Percentiles rank a stretch among this genome's conserved stretches.
phyloP scores from a whole-genome alignment of 257 asterid genomes.

The Linaria vulgaris region DNA sequence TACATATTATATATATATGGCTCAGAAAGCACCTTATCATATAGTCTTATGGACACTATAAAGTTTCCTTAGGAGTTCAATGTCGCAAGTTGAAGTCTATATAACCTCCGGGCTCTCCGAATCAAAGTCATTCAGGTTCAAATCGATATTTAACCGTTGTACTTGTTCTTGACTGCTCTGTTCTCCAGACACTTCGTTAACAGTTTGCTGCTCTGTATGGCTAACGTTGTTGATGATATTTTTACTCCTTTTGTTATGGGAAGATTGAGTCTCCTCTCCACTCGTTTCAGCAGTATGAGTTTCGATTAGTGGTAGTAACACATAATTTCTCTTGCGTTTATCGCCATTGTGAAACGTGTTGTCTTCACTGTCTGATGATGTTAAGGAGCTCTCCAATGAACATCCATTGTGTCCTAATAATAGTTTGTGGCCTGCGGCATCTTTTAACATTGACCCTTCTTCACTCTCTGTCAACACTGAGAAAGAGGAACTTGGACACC shows the following conservation, averaged over 20 bases:
- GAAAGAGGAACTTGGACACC: conserved; percentile 57
- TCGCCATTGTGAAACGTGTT: conserved; percentile 7
- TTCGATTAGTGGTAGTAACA: conserved; percentile 50
- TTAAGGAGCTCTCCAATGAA: conserved; percentile 71
- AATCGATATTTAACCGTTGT: conserved; percentile 41
- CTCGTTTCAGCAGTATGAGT: conserved; percentile 36
- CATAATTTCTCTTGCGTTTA: conserved; percentile 32
- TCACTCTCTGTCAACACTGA: conserved; percentile 66
- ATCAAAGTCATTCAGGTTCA: conserved; percentile 55
- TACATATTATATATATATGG: conserved; percentile 20
- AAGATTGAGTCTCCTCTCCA: conserved; percentile 22
- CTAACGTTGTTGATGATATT: conserved; percentile 25
- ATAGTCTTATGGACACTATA: conserved; percentile 22
- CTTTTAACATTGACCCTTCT: conserved; percentile 39
- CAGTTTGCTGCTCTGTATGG: conserved; percentile 20
- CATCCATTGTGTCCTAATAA: conserved; percentile 31
- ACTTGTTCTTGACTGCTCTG: conserved; percentile 25
- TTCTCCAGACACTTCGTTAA: conserved; percentile 24
- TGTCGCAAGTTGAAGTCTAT: conserved; percentile 52
- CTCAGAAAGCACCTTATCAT: conserved; percentile 19
- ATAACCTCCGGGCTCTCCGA: conserved; percentile 38
- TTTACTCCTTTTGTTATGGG: conserved; percentile 36
- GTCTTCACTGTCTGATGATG: conserved; percentile 57
- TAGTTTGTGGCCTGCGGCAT: conserved; percentile 29
- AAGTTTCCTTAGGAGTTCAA: conserved; percentile 33